These are phyloP conservation scores for Pterocarpus santalinus DNA, from an alignment of 306 rosid genomes.

Conservation along the genomic window DNA sequence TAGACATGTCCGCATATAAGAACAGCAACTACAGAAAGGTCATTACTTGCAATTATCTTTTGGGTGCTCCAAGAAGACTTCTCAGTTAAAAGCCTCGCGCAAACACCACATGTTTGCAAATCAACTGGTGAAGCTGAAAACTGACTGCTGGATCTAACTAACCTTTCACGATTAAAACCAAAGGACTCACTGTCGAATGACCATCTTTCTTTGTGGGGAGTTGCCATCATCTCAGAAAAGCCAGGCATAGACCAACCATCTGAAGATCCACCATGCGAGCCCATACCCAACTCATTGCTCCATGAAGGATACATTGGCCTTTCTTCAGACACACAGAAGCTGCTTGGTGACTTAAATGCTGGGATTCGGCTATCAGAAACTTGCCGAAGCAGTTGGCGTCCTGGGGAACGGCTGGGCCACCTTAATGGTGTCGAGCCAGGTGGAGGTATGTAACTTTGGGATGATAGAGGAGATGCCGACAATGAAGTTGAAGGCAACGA, in stretches of 20 bases:
- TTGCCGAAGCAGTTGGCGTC: conserved; percentile 66
- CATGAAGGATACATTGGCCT: conserved; percentile 65
- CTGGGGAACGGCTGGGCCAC: conserved; percentile 73
- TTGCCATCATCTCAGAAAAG: conserved; percentile 81
- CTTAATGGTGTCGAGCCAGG: conserved; percentile 62
- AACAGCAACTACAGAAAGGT: conserved; percentile 78
- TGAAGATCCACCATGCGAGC: conserved; percentile 82
- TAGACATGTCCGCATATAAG: conserved; percentile 85
- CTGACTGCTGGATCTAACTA: conserved; percentile 70
- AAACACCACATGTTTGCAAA: conserved; percentile 74
- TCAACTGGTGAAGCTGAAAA: conserved; percentile 72
- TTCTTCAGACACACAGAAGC: conserved; percentile 72
- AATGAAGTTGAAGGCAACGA: conserved; percentile 77
- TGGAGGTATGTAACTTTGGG: conserved; percentile 65
- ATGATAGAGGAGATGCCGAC: conserved; percentile 73
- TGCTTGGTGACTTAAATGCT: conserved; percentile 71
- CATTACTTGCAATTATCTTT: conserved; percentile 60
- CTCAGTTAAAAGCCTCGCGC: conserved; percentile 71
- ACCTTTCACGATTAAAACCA: conserved; percentile 74
- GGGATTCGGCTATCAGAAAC: conserved; percentile 71
- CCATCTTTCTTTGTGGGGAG: conserved; percentile 84
- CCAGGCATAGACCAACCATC: conserved; percentile 97
- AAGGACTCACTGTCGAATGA: conserved; percentile 89
- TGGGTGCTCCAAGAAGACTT: conserved; percentile 71
- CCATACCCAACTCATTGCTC: conserved; percentile 76